Conservation (phyloP, 2,329 filamentous ascomycete genomes). For the Trichoderma cornu-damae region DNA sequence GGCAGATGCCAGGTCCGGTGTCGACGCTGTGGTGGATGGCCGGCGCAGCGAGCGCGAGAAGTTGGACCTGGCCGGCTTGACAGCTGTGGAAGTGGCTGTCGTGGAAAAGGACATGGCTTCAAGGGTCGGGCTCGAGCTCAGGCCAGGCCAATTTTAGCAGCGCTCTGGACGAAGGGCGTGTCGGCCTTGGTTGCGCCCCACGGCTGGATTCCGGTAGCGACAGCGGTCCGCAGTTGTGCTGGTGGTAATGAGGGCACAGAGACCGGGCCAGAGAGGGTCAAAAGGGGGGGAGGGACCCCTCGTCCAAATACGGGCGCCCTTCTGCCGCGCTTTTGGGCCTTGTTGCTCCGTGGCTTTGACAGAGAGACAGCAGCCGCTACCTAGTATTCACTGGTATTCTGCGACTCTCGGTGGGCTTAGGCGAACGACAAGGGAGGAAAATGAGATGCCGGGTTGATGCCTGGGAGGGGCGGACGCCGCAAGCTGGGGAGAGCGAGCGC, state of each 20-base stretch:
- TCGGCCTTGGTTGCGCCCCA: slow-evolving; percentile 21
- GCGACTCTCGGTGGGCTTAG: background rate
- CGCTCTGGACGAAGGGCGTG: slow-evolving; percentile 16
- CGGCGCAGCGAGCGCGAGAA: slow-evolving; percentile 40
- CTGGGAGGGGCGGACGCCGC: background rate
- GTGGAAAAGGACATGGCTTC: slow-evolving; percentile 22
- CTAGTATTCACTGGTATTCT: background rate
- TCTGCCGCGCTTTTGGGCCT: background rate
- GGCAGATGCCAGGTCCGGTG: slow-evolving; percentile 52
- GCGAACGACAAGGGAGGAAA: slow-evolving; percentile 4
- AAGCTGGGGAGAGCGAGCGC: background rate
- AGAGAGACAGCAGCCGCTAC: background rate
- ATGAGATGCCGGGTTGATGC: background rate
- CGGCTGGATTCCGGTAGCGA: slow-evolving; percentile 4
- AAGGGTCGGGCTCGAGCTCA: slow-evolving; percentile 1
- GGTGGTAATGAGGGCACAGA: background rate
- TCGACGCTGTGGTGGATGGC: slow-evolving; percentile 47
- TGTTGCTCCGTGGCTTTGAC: background rate
- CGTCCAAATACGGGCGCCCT: background rate
- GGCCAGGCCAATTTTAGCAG: slow-evolving; percentile 1
- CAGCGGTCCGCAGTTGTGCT: background rate
- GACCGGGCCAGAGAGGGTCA: background rate
- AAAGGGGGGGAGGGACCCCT: slow-evolving; percentile 6
- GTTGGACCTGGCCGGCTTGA: slow-evolving; percentile 18
- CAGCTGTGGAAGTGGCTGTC: slow-evolving; percentile 23